Percentiles rank a stretch among this genome's conserved stretches.
These are phyloP conservation scores for Xylaria castorea DNA, from an alignment of 495 filamentous ascomycete genomes.

Conservation along the genomic window DNA sequence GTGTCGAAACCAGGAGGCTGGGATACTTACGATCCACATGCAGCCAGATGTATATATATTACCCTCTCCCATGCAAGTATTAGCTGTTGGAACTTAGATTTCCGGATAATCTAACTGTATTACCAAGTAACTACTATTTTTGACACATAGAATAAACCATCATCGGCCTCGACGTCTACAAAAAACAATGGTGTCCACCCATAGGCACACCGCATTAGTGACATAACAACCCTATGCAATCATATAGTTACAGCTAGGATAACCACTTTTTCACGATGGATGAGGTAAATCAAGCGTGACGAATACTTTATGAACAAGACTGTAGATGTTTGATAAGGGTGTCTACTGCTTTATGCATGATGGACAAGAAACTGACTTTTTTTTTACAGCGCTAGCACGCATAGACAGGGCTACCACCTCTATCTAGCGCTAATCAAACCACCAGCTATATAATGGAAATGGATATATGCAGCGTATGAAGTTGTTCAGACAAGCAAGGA, in stretches of 20 bases:
- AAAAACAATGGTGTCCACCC: background rate
- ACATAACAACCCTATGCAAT: background rate
- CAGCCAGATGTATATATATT: no score
- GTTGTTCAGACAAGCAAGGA: background rate
- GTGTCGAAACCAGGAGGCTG: no score
- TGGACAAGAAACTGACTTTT: background rate
- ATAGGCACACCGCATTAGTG: background rate
- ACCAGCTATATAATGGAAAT: slow-evolving; percentile 12
- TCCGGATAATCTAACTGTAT: no score
- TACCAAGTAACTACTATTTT: no score
- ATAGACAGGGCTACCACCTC: background rate
- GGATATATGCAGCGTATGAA: slow-evolving; percentile 5
- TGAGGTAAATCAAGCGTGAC: background rate
- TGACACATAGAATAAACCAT: background rate
- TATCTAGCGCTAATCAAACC: background rate
- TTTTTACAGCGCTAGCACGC: background rate
- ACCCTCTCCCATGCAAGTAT: no score
- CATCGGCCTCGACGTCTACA: background rate
- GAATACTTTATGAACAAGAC: background rate
- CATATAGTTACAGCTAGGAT: background rate
- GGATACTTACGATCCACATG: no score
- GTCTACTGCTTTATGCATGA: background rate
- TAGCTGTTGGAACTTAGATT: no score
- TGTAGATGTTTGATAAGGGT: background rate
- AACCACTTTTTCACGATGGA: background rate